Evolutionary conservation across 768 basidiomycete genomes (phyloP).

Genomic region (Tylopilus sp.): DNA sequence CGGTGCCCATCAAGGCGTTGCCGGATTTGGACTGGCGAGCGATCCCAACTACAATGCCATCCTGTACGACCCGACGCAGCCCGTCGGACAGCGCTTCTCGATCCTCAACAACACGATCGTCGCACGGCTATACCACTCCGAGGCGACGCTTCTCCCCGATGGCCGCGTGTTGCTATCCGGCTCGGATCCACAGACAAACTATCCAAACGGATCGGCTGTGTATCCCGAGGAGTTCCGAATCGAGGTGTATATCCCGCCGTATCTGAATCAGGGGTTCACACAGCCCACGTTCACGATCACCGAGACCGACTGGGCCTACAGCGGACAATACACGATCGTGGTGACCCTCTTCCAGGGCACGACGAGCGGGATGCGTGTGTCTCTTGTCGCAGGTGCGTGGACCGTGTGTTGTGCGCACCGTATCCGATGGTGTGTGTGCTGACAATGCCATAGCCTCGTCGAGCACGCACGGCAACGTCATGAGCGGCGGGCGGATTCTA

Average conservation of each 20-base stretch:
- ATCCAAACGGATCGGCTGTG: constrained; percentile 35
- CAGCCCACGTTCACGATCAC: constrained; percentile 63
- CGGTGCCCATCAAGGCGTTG: constrained; percentile 65
- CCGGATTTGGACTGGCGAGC: constrained; percentile 68
- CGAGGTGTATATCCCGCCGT: constrained; percentile 84
- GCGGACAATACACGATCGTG: constrained; percentile 49
- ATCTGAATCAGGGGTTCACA: constrained; percentile 58
- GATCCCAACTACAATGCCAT: constrained; percentile 63
- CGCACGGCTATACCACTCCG: constrained; percentile 76
- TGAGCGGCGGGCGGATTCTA: constrained; percentile 63
- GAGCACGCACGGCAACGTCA: constrained; percentile 73
- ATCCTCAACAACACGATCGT: constrained; percentile 67
- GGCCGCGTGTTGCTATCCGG: constrained; percentile 75
- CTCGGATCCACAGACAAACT: constrained; percentile 61
- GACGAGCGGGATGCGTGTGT: constrained; percentile 51
- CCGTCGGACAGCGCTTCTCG: constrained; percentile 59
- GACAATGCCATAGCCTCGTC: constrained; percentile 48
- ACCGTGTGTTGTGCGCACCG: too few species aligned
- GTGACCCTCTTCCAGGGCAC: constrained; percentile 40
- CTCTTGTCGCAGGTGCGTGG: constrained; percentile 64
- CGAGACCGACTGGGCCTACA: constrained; percentile 61
- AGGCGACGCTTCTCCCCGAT: constrained; percentile 70
- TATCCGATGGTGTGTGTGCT: constrained; percentile 7
- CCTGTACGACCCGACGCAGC: constrained; percentile 64
- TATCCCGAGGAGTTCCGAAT: constrained; percentile 78